Evolutionary conservation across 441 rosid genomes (phyloP).

Genomic region (Euphorbia schlechtendalii): DNA sequence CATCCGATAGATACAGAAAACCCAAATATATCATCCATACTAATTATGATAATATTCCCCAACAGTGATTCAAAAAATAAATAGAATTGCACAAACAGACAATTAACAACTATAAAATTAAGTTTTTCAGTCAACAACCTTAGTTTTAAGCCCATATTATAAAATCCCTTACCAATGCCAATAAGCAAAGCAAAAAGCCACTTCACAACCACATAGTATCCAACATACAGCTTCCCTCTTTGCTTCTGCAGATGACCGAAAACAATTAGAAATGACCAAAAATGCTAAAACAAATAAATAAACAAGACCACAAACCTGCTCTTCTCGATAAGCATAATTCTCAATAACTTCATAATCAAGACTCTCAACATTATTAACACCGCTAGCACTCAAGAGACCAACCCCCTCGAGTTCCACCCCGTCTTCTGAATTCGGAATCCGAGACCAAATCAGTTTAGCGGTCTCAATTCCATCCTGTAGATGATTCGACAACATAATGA

Average conservation of each 20-base stretch:
- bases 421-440: conserved; percentile 71
- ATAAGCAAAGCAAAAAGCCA: conserved; percentile 97
- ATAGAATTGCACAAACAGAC: not conserved
- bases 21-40: not conserved
- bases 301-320: conserved; percentile 41
- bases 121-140: not conserved
- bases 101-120: not conserved
- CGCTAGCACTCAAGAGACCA: conserved; percentile 38
- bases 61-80: not conserved
- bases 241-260: conserved; percentile 43
- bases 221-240: conserved; percentile 75
- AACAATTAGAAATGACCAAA: not conserved
- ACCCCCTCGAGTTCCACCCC: conserved; percentile 42
- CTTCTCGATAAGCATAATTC: conserved; percentile 88
- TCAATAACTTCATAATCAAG: conserved; percentile 95
- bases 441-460: conserved; percentile 70
- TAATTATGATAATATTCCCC: not conserved
- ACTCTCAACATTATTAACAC: conserved; percentile 50
- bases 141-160: not conserved
- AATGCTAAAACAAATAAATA: not conserved
- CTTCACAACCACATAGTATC: conserved; percentile 70
- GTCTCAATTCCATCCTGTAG: conserved; percentile 72
- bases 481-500: conserved; percentile 61
- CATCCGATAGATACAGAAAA: not conserved
- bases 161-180: conserved; percentile 63